phyloP scores from a whole-genome alignment of 2,329 filamentous ascomycete species.

The Pseudocercospora macadamiae region DNA sequence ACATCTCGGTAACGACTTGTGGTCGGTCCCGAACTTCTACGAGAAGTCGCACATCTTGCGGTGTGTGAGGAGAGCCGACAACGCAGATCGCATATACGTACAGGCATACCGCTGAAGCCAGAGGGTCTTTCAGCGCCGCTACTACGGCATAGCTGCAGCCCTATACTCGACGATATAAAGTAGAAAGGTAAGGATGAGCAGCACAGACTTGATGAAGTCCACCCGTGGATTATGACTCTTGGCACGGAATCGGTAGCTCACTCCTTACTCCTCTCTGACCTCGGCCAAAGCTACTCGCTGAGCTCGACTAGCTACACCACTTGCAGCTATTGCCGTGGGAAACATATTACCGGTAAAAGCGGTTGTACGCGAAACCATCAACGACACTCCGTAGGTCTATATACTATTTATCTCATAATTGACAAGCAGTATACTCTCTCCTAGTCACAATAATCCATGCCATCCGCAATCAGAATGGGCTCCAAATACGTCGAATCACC shows the following conservation, averaged over 20 bases:
- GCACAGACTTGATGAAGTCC: not conserved
- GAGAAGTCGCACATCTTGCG: not conserved
- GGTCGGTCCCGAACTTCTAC: not conserved
- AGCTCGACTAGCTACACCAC: slow-evolving; percentile 16
- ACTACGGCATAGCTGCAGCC: not conserved
- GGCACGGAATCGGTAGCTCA: not conserved
- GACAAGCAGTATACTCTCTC: not conserved
- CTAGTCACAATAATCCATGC: no score
- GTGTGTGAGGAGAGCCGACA: slow-evolving; percentile 5
- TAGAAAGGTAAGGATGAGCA: not conserved
- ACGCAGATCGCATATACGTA: slow-evolving; percentile 6
- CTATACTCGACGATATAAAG: not conserved
- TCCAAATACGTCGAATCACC: slow-evolving; percentile 26
- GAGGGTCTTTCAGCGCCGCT: not conserved
- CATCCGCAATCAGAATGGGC: slow-evolving; percentile 14
- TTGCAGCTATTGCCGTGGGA: slow-evolving; percentile 20
- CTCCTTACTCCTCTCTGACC: slow-evolving; percentile 2
- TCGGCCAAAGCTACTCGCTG: slow-evolving; percentile 3
- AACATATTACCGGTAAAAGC: not conserved
- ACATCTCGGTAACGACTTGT: slow-evolving; percentile 4
- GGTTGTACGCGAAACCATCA: not conserved
- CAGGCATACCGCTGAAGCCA: slow-evolving; percentile 3
- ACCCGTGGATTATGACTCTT: not conserved
- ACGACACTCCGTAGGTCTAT: not conserved
- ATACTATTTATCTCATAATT: not conserved